phyloP scores from a whole-genome alignment of 345 rosid genomes.

The Ricinus communis region DNA sequence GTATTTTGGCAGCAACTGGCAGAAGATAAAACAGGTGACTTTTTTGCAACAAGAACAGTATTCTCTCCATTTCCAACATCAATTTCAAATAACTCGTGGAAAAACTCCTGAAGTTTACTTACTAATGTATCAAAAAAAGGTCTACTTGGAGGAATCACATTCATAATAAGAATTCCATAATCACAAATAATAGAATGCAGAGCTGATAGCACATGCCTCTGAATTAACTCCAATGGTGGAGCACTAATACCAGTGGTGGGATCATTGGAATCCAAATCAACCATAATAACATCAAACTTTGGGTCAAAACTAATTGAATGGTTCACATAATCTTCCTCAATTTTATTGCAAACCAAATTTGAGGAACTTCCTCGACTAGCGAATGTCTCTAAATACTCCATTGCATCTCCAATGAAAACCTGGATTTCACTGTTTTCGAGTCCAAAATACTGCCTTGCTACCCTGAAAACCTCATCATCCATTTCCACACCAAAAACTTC shows the following conservation, averaged over 20 bases:
- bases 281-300: constrained; percentile 71
- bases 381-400: constrained; percentile 46
- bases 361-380: constrained; percentile 18
- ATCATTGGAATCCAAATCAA: constrained; percentile 72
- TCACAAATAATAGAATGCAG: constrained; percentile 49
- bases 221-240: constrained; percentile 65
- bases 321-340: constrained; percentile 4
- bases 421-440: constrained; percentile 43
- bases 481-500: constrained; percentile 69
- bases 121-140: constrained; percentile 42
- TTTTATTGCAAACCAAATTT: constrained; percentile 5
- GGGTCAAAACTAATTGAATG: constrained; percentile 5
- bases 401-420: constrained; percentile 52
- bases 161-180: constrained; percentile 57
- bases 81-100: constrained; percentile 66
- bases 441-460: constrained; percentile 65
- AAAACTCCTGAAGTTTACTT: constrained; percentile 38
- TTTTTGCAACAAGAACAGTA: constrained; percentile 55
- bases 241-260: constrained; percentile 53
- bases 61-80: constrained; percentile 71
- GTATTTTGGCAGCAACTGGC: constrained; percentile 23
- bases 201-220: constrained; percentile 47
- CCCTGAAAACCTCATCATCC: constrained; percentile 61
- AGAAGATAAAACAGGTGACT: constrained; percentile 17
- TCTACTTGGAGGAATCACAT: constrained; percentile 59